Base-by-base conservation (phyloP, 495 filamentous ascomycete species). In the Penicillium nucicola region DNA sequence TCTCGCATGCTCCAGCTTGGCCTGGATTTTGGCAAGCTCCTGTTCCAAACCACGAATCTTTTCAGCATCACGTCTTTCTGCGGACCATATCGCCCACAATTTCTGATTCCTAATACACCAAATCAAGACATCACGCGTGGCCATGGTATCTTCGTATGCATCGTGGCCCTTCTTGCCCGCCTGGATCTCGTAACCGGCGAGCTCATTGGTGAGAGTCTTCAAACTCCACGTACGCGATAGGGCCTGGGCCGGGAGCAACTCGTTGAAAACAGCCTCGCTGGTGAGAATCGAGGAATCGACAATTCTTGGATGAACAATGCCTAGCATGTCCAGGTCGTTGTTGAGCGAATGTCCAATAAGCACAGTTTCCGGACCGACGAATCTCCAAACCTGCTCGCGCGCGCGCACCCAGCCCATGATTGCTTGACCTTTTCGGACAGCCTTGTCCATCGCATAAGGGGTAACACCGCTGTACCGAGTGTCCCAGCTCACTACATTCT, bases 341-440 rank as follows among this genome's bases (percentile, higher is more conserved):
- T 76, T 55, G 19, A 80, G 52, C 12, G 71, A 55, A 38, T 79
- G 71, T 11, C 76, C 77, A 17, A 78, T 55, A 0, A 80, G 60
- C 13, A 80, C 60, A 7, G 77, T 79, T 32, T 74, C 51, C 0
- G 48, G 49, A 47, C 76, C 68, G 12, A 75, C 62, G 52, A 64
- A 66, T 0, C 45, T 17, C 65, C 66, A 77, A 7, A 80, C 49
- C 10, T 58, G 64, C 6, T 57, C 32, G 22, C 75, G 68, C 10
- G 72, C 77, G 1, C 51, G 58, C 41, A 62, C 42, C 70, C 75
- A 76, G 5, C 71, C 72, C 4, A 58, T 35, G 2, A 80, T 47
- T 12, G 65, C 64, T 30, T 66, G 56, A 1, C 74, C 61, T n/a
- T 46, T 34, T 10, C 13, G 18, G 17, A 68, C 53, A 14, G 72